phyloP scores from a whole-genome alignment of 73 alveolate genomes.

The Paraurostyla sp. region DNA sequence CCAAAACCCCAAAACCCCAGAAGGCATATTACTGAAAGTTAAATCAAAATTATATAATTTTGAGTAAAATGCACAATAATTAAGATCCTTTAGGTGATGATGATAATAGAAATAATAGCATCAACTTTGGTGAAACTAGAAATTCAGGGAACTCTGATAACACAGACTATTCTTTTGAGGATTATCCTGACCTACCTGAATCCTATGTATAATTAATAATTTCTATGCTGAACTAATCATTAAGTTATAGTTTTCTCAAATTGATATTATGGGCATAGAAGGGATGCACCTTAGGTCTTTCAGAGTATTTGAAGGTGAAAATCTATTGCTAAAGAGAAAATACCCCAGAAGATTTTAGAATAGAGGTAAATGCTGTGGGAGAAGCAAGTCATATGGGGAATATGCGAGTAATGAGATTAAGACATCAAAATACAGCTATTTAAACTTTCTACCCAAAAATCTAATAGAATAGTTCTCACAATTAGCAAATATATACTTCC shows the following conservation, averaged over 20 bases:
- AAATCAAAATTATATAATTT: no score
- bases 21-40: no score
- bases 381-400: neutral
- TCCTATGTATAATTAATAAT: neutral
- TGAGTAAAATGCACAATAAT: neutral
- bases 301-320: neutral
- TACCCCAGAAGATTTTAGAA: neutral
- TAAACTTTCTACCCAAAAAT: constrained; percentile 87
- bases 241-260: neutral
- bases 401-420: constrained; percentile 61
- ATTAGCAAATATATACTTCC: constrained; percentile 94
- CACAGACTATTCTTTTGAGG: neutral
- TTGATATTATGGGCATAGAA: neutral
- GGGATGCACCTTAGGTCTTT: neutral
- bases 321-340: neutral
- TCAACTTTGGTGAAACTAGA: neutral
- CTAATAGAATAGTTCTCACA: constrained; percentile 90
- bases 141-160: neutral
- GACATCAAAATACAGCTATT: constrained; percentile 78
- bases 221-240: neutral
- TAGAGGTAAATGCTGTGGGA: neutral
- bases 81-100: neutral
- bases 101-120: neutral
- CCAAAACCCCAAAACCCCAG: no score
- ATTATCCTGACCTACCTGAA: neutral